Evolutionary conservation across 2,329 filamentous ascomycete species (phyloP).

Genomic region (Fusarium sp.): DNA sequence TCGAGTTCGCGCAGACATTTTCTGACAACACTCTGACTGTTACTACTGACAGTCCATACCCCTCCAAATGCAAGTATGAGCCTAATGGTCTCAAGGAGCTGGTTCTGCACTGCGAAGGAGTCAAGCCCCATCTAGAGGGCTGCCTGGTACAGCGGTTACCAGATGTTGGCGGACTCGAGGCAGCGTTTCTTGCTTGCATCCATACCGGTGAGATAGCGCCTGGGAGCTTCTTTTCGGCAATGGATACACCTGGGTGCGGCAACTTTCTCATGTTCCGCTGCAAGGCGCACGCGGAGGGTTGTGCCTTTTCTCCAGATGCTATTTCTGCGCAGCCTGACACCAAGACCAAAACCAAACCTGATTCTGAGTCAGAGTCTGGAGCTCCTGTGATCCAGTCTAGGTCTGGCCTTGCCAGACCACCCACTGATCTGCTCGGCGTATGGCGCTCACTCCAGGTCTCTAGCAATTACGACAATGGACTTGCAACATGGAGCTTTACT

Average conservation of each 20-base stretch:
- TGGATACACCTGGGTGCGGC: not conserved
- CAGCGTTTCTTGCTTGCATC: not conserved
- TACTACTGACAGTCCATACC: slow-evolving; percentile 3
- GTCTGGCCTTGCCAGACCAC: not conserved
- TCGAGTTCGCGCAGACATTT: not conserved
- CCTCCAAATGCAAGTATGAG: not conserved
- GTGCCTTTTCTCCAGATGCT: not conserved
- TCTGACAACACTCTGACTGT: not conserved
- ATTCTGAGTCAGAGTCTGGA: not conserved
- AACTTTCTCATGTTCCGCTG: slow-evolving; percentile 13
- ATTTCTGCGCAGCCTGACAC: not conserved
- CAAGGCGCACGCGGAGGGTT: not conserved
- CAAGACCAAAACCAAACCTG: not conserved
- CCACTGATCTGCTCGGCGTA: not conserved
- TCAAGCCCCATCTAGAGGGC: not conserved
- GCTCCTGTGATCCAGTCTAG: not conserved
- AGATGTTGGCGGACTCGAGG: not conserved
- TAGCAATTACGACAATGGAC: not conserved
- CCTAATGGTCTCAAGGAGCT: not conserved
- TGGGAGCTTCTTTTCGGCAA: not conserved
- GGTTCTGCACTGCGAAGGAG: not conserved
- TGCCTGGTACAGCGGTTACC: slow-evolving; percentile 3
- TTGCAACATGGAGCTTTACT: slow-evolving; percentile 2
- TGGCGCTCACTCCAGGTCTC: slow-evolving; percentile 8
- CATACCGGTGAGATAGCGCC: not conserved